Evolutionary conservation across 805 yeast genomes (phyloP).

Genomic region (Kodamaea neixiangensis): DNA sequence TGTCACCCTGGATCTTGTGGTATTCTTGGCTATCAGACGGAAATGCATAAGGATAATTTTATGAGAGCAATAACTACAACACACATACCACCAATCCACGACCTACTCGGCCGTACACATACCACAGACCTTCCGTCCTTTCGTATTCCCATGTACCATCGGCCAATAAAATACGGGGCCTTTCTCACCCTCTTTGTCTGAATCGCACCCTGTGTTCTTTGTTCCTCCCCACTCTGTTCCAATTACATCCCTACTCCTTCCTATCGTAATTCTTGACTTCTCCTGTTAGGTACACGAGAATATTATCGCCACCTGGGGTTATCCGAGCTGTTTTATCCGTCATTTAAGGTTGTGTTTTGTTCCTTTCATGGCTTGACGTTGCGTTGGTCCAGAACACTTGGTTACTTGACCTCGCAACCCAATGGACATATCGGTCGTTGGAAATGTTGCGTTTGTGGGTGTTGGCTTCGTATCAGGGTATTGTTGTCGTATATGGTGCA

Average conservation of each 20-base stretch:
- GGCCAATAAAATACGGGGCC: not conserved
- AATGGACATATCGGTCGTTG: not conserved
- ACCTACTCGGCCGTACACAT: not conserved
- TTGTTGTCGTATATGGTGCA: too few species aligned
- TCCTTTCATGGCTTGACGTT: not conserved
- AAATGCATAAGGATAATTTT: too few species aligned
- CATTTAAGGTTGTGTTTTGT: not conserved
- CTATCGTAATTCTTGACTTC: not conserved
- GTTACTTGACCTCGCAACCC: not conserved
- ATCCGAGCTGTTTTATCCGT: not conserved
- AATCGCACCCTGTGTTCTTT: not conserved
- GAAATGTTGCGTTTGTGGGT: too few species aligned
- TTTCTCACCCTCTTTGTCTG: not conserved
- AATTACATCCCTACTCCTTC: not conserved
- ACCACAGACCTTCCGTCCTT: not conserved
- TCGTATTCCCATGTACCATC: not conserved
- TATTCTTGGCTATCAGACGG: not conserved
- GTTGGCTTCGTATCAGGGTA: too few species aligned
- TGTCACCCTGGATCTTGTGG: not conserved
- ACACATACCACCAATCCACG: too few species aligned
- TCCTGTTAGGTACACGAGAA: conserved; percentile 2
- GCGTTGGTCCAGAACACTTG: not conserved
- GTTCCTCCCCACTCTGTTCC: not conserved
- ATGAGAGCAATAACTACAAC: too few species aligned
- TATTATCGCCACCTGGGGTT: not conserved